Evolutionary conservation across 345 rosid species (phyloP).

Genomic region (Salix udensis): DNA sequence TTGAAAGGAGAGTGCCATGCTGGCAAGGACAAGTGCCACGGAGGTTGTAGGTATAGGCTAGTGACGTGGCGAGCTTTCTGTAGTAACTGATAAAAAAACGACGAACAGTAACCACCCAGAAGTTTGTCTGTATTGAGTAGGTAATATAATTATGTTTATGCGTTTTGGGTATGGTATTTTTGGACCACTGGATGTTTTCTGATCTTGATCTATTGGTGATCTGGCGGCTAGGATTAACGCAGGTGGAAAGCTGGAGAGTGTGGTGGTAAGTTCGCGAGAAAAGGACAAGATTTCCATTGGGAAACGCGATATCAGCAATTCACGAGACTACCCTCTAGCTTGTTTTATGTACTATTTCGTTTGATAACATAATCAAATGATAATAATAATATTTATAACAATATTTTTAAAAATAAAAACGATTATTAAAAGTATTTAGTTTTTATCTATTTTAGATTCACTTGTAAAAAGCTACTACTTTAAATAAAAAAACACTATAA

Average conservation of each 20-base stretch:
- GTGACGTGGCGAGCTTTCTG: constrained; percentile 25
- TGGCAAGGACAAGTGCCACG: constrained; percentile 21
- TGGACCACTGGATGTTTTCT: neutral
- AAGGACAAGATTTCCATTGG: neutral
- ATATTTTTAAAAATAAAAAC: no score
- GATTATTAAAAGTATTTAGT: no score
- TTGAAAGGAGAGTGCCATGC: constrained; percentile 13
- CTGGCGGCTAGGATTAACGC: neutral
- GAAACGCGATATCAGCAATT: neutral
- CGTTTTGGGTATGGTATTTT: neutral
- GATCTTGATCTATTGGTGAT: neutral
- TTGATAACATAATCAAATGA: no score
- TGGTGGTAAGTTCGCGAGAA: neutral
- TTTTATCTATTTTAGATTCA: no score
- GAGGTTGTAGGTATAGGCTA: neutral
- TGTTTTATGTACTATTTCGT: no score
- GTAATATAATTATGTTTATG: neutral
- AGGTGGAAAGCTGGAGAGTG: neutral
- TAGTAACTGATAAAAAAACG: constrained; percentile 1
- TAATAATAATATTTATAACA: no score
- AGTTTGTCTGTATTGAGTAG: neutral
- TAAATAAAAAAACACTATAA: no score
- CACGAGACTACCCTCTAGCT: no score
- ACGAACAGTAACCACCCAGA: neutral
- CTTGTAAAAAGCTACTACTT: no score